Base-by-base conservation (phyloP, 2,329 filamentous ascomycete species). In the Clarireedia paspali region DNA sequence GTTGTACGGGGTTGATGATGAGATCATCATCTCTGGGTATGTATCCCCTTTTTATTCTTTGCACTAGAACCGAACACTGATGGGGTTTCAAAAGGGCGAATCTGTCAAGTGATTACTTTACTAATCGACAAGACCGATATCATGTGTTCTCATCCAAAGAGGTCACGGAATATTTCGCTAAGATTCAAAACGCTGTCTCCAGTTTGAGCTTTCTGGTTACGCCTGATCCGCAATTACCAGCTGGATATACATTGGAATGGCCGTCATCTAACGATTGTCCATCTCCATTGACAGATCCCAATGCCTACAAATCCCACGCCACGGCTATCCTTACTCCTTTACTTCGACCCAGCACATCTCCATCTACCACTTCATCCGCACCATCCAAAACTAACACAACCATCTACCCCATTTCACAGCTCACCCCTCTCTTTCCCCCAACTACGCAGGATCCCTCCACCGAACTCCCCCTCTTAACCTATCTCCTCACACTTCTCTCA, bases 1-100 rank as follows among this genome's bases (percentile, higher is more conserved):
- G 77, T 77, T 99, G 0, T 99, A 99, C 65, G 94, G 94, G 0
- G 76, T 96, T 23, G 94, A 99, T 65, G 91, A 99, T 67, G 91
- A 96, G 70, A 87, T 99, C 57, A 92, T 99, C 62, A 82, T 99
- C 65, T 95, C 91, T 6, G 91, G 91, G 82, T 89, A 79, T 60
- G 75, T 50, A 20, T 9, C n/a, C 10, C 30, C 27, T 1, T 30
- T 30, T 23, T 2, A 23, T 2, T n/a, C 6, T 36, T 6, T 44
- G 15, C 17, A 2, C 15, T 10, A 27, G 20, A 48, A 5, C 26
- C 9, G 3, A 27, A 27, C 5, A 55, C 20, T 48, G 44, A 23
- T 17, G 7, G 10, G 12, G 15, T 9, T 23, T 10, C 6, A 48
- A 44, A 49, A 82, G 83, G 6, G 94, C 94, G 15, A 99, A 99